These are phyloP conservation scores for Starmerella vaccinii DNA, from an alignment of 805 yeast species.

Conservation along the genomic window DNA sequence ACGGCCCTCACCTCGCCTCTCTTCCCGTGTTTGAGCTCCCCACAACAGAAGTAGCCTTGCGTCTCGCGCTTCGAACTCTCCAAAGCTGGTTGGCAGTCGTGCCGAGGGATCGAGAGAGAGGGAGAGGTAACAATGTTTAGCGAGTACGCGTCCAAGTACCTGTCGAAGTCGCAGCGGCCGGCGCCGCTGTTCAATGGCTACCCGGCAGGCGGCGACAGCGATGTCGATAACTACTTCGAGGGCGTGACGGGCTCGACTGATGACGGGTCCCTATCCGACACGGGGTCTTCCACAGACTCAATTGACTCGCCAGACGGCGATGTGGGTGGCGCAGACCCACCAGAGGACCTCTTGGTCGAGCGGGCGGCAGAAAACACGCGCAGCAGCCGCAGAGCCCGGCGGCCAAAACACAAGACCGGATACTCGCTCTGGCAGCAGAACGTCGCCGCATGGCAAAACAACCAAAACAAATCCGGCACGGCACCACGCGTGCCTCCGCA, in stretches of 20 bases:
- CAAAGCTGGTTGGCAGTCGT: too few relatives aligned
- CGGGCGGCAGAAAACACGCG: constrained; percentile 3
- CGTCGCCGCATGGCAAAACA: constrained; percentile 10
- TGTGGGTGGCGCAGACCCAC: constrained; percentile 24
- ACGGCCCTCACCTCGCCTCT: not conserved
- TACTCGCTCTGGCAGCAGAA: constrained; percentile 16
- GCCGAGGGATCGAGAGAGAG: not conserved
- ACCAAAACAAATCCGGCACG: not conserved
- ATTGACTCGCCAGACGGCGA: constrained; percentile 10
- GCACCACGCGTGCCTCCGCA: too few relatives aligned
- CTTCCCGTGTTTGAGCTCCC: not conserved
- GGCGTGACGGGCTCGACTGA: constrained; percentile 17
- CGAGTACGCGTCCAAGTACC: constrained; percentile 31
- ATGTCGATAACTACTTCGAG: constrained; percentile 23
- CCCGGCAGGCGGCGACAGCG: constrained; percentile 18
- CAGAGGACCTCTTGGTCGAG: constrained; percentile 28
- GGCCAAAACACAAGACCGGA: constrained; percentile 11
- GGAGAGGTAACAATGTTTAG: constrained; percentile 19
- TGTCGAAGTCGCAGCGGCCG: constrained; percentile 30
- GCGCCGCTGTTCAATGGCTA: constrained; percentile 26
- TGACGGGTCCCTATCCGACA: constrained; percentile 11
- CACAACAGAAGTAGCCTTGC: not conserved
- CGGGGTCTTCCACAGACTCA: constrained; percentile 10
- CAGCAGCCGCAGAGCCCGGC: constrained; percentile 5
- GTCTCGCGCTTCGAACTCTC: too few relatives aligned